Percentiles rank a stretch among this genome's conserved stretches.
These are phyloP conservation scores for Candida quercuum DNA, from an alignment of 805 yeast species.

Conservation along the genomic window DNA sequence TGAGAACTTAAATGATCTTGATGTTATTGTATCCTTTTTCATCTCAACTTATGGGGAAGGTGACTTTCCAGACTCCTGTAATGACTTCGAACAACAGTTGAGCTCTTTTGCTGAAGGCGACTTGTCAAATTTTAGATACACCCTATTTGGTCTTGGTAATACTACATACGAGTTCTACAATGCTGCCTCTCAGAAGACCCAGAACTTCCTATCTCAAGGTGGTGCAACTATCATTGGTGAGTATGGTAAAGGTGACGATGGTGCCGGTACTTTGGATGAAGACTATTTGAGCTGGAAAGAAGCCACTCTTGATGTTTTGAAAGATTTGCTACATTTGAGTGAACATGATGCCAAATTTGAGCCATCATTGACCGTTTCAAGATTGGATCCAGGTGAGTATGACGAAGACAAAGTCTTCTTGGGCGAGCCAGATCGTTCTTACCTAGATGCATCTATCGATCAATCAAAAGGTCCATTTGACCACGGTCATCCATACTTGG, in stretches of 20 bases:
- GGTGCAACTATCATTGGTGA: slow-evolving; percentile 72
- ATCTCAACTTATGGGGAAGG: slow-evolving; percentile 98
- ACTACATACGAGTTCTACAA: slow-evolving; percentile 91
- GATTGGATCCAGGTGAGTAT: slow-evolving; percentile 31
- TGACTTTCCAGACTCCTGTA: slow-evolving; percentile 96
- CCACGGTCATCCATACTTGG: slow-evolving; percentile 76
- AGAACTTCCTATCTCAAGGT: slow-evolving; percentile 45
- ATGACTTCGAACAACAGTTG: slow-evolving; percentile 66
- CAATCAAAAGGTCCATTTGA: slow-evolving; percentile 68
- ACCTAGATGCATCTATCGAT: slow-evolving; percentile 28
- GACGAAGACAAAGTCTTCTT: slow-evolving; percentile 44
- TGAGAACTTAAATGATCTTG: slow-evolving; percentile 65
- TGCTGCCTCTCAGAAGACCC: slow-evolving; percentile 64
- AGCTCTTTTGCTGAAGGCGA: slow-evolving; percentile 47
- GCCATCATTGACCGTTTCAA: slow-evolving; percentile 50
- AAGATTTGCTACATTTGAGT: slow-evolving; percentile 57
- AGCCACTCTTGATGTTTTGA: slow-evolving; percentile 56
- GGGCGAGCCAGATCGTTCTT: slow-evolving; percentile 68
- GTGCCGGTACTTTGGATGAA: slow-evolving; percentile 90
- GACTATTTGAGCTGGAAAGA: slow-evolving; percentile 95
- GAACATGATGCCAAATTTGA: slow-evolving; percentile 80
- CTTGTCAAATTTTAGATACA: slow-evolving; percentile 54
- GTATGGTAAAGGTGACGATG: slow-evolving; percentile 94
- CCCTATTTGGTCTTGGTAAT: slow-evolving; percentile 91
- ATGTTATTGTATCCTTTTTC: slow-evolving; percentile 64